Evolutionary conservation across 306 rosid species (phyloP).

Genomic region (Corylus avellana): DNA sequence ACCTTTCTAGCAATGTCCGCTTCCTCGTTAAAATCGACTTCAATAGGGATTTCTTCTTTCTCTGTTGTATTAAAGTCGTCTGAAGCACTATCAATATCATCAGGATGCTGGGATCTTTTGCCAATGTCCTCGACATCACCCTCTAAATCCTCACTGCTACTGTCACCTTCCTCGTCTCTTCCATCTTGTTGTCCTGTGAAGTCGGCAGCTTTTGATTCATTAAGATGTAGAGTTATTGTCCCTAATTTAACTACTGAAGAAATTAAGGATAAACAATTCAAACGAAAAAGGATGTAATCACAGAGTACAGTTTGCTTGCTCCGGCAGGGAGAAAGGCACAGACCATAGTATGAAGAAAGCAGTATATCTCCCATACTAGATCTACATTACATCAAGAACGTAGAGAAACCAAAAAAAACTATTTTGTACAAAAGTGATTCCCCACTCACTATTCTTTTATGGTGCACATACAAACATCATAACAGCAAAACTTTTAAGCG

Average conservation of each 20-base stretch:
- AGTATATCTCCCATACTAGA: not conserved
- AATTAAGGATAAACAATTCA: not conserved
- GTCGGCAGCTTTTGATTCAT: constrained; percentile 17
- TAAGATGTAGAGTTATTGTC: constrained; percentile 9
- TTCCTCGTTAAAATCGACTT: constrained; percentile 78
- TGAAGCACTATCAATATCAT: constrained; percentile 37
- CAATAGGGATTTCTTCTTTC: constrained; percentile 45
- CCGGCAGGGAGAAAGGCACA: not conserved
- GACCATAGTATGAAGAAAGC: not conserved
- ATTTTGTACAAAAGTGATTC: not conserved
- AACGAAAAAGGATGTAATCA: not conserved
- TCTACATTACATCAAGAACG: not conserved
- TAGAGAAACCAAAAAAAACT: not conserved
- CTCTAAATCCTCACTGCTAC: constrained; percentile 50
- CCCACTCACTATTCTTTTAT: not conserved
- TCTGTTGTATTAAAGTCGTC: constrained; percentile 36
- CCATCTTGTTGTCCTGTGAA: constrained; percentile 51
- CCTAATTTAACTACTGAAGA: not conserved
- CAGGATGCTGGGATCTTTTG: constrained; percentile 34
- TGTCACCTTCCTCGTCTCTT: constrained; percentile 47
- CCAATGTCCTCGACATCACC: constrained; percentile 32
- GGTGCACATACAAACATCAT: not conserved
- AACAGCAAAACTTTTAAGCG: not conserved
- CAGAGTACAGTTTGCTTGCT: not conserved
- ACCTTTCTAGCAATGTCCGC: constrained; percentile 81